These are phyloP conservation scores for Vicia faba DNA, from an alignment of 306 rosid genomes.

Conservation along the genomic window DNA sequence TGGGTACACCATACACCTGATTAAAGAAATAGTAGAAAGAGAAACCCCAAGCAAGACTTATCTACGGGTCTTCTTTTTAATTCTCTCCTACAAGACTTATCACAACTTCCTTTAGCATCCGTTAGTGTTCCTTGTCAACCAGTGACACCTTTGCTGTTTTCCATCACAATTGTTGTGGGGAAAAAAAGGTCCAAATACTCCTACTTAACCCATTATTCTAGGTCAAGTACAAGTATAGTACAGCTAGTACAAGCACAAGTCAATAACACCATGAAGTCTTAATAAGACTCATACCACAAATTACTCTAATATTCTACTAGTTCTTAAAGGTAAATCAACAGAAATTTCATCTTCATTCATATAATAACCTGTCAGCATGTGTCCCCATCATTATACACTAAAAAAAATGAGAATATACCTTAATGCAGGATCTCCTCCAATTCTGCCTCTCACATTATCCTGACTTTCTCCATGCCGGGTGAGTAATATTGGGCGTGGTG, in stretches of 20 bases:
- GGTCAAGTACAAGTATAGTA: neutral
- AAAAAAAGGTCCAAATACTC: neutral
- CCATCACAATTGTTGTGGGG: neutral
- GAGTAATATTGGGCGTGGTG: slow-evolving; percentile 94
- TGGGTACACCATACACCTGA: slow-evolving; percentile 1
- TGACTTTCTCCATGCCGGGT: slow-evolving; percentile 97
- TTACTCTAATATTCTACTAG: slow-evolving; percentile 3
- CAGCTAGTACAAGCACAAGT: neutral
- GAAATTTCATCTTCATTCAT: slow-evolving; percentile 10
- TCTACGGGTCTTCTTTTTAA: neutral
- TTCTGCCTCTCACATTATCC: slow-evolving; percentile 93
- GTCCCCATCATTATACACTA: neutral
- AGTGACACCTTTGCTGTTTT: neutral
- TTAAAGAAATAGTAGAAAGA: neutral
- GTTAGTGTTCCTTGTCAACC: neutral
- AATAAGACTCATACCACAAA: neutral
- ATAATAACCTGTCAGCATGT: neutral
- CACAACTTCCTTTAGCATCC: neutral
- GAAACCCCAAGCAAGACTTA: neutral
- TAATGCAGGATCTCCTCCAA: slow-evolving; percentile 87
- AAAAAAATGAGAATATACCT: slow-evolving; percentile 55
- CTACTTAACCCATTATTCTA: neutral
- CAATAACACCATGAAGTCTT: neutral
- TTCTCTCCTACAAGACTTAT: neutral
- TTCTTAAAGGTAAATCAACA: slow-evolving; percentile 26